Evolutionary conservation across 352 stramenopile species (phyloP).

Genomic region (Peronosclerospora sorghi): DNA sequence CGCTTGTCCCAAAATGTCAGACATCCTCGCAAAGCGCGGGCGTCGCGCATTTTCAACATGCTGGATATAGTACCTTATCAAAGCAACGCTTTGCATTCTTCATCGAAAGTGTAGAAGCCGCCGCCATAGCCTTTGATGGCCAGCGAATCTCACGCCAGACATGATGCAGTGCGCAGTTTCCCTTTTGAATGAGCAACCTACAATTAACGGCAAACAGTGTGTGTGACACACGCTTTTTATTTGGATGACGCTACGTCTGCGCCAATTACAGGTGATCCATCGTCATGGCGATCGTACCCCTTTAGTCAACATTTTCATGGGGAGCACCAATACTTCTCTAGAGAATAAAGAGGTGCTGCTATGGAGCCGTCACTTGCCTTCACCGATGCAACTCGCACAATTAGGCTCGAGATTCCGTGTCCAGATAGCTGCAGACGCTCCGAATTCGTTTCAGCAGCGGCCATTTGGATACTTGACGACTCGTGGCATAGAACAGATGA

Average conservation of each 20-base stretch:
- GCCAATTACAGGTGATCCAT: slow-evolving; percentile 70
- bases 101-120: slow-evolving; percentile 39
- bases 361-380: slow-evolving; percentile 39
- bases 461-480: slow-evolving; percentile 63
- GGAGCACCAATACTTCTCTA: slow-evolving; percentile 6
- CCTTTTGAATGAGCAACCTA: neutral
- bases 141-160: slow-evolving; percentile 4
- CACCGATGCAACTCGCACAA: slow-evolving; percentile 19
- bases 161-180: slow-evolving; percentile 1
- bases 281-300: slow-evolving; percentile 73
- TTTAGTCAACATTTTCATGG: slow-evolving; percentile 57
- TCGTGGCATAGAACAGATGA: slow-evolving; percentile 61
- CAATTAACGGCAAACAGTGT: neutral
- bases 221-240: neutral
- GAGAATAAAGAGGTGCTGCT: slow-evolving; percentile 31
- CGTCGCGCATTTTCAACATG: too few species aligned
- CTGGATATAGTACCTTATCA: slow-evolving; percentile 36
- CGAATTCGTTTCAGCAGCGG: slow-evolving; percentile 33
- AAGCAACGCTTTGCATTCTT: slow-evolving; percentile 69
- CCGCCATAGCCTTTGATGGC: slow-evolving; percentile 1
- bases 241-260: slow-evolving; percentile 31
- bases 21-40: too few species aligned
- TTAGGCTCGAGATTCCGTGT: slow-evolving; percentile 28
- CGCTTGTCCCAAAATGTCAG: too few species aligned
- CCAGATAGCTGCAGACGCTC: slow-evolving; percentile 2